Evolutionary conservation across 257 asterid species (phyloP).

Genomic region (Salvia splendens): DNA sequence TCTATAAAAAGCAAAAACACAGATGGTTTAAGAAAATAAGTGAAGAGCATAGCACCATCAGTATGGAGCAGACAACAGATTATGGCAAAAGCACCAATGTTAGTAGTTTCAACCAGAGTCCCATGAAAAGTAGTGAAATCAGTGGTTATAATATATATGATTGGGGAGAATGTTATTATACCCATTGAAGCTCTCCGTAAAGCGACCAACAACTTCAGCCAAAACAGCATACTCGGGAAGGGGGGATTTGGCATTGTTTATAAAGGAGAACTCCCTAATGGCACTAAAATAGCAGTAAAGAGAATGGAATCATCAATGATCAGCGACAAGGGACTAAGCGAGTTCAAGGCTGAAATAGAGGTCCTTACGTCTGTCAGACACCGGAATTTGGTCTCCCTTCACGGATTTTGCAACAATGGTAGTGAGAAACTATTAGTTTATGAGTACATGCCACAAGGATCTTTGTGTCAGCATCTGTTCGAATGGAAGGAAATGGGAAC

Average conservation of each 20-base stretch:
- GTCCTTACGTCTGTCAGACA: constrained; percentile 83
- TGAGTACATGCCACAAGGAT: constrained; percentile 90
- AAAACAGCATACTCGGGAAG: constrained; percentile 58
- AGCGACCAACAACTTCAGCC: constrained; percentile 63
- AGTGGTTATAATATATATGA: constrained; percentile 46
- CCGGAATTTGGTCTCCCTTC: constrained; percentile 71
- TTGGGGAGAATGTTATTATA: constrained; percentile 47
- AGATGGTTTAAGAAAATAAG: constrained; percentile 22
- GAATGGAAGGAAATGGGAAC: constrained; percentile 33
- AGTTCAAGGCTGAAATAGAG: constrained; percentile 84
- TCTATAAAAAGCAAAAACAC: constrained; percentile 12
- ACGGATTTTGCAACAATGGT: constrained; percentile 73
- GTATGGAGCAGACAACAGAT: constrained; percentile 15
- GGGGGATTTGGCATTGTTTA: constrained; percentile 93
- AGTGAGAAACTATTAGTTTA: constrained; percentile 78
- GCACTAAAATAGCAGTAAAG: constrained; percentile 79
- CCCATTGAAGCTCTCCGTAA: constrained; percentile 62
- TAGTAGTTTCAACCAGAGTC: constrained; percentile 12
- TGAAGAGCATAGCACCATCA: constrained; percentile 1
- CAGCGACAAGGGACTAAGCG: constrained; percentile 54
- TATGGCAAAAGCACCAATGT: constrained; percentile 15
- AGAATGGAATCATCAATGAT: constrained; percentile 66
- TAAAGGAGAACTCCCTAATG: constrained; percentile 64
- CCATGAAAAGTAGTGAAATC: constrained; percentile 28
- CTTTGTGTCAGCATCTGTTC: constrained; percentile 66